phyloP scores from a whole-genome alignment of 2,329 filamentous ascomycete genomes.

The Fusarium tricinctum region DNA sequence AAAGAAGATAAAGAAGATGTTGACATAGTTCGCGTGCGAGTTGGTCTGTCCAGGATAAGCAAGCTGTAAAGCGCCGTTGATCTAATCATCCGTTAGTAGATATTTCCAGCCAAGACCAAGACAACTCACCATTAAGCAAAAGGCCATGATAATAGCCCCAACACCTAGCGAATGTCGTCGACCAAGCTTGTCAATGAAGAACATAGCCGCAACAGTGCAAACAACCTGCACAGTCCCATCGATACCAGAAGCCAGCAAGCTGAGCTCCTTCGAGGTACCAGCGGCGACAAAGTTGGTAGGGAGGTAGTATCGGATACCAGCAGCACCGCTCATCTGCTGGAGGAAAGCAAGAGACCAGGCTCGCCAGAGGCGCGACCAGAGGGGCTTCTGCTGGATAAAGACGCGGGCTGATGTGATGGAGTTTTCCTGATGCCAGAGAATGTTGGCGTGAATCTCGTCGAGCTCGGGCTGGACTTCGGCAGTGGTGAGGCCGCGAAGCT shows the following conservation, averaged over 20 bases:
- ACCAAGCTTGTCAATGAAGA: constrained; percentile 31
- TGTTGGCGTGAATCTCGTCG: constrained; percentile 29
- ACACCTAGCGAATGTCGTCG: constrained; percentile 21
- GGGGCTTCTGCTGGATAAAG: constrained; percentile 21
- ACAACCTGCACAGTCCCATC: constrained; percentile 26
- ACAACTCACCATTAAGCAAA: constrained; percentile 23
- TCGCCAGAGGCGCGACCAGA: constrained; percentile 26
- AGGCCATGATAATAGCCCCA: constrained; percentile 27
- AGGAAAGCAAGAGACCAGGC: constrained; percentile 23
- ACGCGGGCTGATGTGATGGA: constrained; percentile 25
- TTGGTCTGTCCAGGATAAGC: constrained; percentile 25
- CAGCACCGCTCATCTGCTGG: constrained; percentile 26
- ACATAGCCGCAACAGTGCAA: constrained; percentile 31
- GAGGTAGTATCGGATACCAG: constrained; percentile 25
- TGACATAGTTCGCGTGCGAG: constrained; percentile 21
- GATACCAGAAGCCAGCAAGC: constrained; percentile 19
- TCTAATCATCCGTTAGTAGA: background rate
- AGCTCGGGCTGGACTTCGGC: constrained; percentile 17
- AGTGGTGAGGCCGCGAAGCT: background rate
- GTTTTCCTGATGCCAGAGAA: constrained; percentile 27
- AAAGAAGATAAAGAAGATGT: constrained; percentile 32
- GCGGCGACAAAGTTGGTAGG: constrained; percentile 23
- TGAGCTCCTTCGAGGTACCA: constrained; percentile 22
- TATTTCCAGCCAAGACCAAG: accelerated
- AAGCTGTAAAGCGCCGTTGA: constrained; percentile 20